Evolutionary conservation across 1,284 basidiomycete genomes (phyloP).

Genomic region (Pseudozyma sp.): DNA sequence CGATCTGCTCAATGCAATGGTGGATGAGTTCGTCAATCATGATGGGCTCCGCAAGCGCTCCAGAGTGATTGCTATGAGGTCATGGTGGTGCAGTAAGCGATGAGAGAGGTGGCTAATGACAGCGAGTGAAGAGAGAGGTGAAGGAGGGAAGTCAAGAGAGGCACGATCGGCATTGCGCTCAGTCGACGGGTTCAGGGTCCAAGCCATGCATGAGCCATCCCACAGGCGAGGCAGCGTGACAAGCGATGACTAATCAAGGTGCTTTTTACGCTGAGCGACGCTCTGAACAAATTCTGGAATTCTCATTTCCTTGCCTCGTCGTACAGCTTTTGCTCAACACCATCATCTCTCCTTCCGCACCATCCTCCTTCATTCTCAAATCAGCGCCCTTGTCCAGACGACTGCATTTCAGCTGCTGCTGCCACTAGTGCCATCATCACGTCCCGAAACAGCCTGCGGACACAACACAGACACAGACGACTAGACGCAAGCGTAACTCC

Average conservation of each 20-base stretch:
- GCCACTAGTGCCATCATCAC: neutral
- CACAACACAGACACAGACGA: neutral
- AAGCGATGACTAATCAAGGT: slow-evolving; percentile 12
- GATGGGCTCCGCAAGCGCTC: neutral
- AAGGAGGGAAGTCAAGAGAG: neutral
- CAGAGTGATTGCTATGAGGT: neutral
- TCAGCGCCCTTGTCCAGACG: too few species aligned
- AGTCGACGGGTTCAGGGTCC: slow-evolving; percentile 10
- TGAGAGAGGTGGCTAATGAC: neutral
- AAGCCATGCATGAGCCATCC: slow-evolving; percentile 6
- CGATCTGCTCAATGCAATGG: slow-evolving; percentile 79
- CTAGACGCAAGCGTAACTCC: neutral
- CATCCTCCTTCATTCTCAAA: neutral
- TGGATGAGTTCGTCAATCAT: slow-evolving; percentile 80
- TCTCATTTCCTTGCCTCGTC: neutral
- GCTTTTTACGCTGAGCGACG: neutral
- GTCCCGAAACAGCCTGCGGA: neutral
- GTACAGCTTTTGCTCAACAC: neutral
- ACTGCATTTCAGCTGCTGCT: too few species aligned
- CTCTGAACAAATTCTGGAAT: slow-evolving; percentile 1
- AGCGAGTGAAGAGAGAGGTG: neutral
- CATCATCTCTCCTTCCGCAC: slow-evolving; percentile 1
- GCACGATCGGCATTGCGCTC: slow-evolving; percentile 1
- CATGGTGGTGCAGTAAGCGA: neutral
- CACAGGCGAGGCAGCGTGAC: neutral